Evolutionary conservation across 768 basidiomycete genomes (phyloP), one percentile per base, ranked within the genome.

Genomic region (Lactifluus rugatus): DNA sequence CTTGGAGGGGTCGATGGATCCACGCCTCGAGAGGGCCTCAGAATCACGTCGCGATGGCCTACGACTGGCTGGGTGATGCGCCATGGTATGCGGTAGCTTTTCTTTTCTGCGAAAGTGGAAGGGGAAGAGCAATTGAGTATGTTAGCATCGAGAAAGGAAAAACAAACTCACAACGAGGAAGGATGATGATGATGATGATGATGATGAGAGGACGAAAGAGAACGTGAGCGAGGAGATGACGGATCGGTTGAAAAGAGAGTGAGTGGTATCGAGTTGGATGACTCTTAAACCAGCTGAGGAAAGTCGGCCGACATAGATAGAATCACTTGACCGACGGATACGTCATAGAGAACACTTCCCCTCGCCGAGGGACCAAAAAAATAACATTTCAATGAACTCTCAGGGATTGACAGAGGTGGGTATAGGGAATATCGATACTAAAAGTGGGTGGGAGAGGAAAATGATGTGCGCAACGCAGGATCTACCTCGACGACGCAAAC

Each of bases 1-100:
- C 71, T 78, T 79, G 65, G 80, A 80, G 54, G 88, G 88, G 69
- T 90, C 88, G 67, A 90, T 90, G 55, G 87, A 89, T 0, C 78
- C 75, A 45, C 84, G 77, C 61, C 87, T 78, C 26, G 85, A 87
- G 39, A 75, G 70, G 66, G 75, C 72, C 64, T 75, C 76, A 23
- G 82, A 82, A 47, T 75, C 71, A 26, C 76, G 75, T 71, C 57
- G 61, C 19, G 61, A 58, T n/a, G 63, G 71, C 65, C 79, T 75
- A 63, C 80, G 79, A 51, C 68, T 73, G 23, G 75, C 48, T 32
- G 69, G 64, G 32, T 53, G 48, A 55, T 64, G 65, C 23, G 71
- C 67, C 71, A 73, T 73, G 59, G 66, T 70, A 48, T 70, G 69
- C 39, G 63, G 49, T 44, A 66, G 66, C 1, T 66, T 26, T 14